Evolutionary conservation across 495 filamentous ascomycete species (phyloP), one percentile per base, ranked within the genome.

Genomic region (Tetracladium setigerum): DNA sequence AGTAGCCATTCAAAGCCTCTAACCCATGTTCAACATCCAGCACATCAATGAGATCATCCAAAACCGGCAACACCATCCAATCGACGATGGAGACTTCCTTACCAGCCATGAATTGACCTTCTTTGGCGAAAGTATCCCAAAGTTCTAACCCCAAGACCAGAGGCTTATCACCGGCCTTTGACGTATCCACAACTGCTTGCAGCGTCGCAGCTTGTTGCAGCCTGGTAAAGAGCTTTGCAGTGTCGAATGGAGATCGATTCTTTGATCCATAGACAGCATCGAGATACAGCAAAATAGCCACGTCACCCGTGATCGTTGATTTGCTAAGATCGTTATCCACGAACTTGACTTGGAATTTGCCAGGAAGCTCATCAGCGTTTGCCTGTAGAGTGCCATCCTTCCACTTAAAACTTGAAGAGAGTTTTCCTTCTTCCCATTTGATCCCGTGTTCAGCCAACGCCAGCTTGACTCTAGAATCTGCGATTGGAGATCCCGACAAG

Each of bases 61-160:
- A 62, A 9, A 86, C 71, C 0, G 86, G 85, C 82, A 82, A 89
- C 9, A 87, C 65, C 0, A 79, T 77, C 55, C 78, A 87, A 59
- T 91, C 86, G 9, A 79, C 83, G 13, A 86, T 68, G 2, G 73
- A 72, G 13, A 83, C 70, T 1, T 51, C 50, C 0, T 62, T 46
- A 0, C 81, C 83, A 13, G 76, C 74, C 5, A 86, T 74, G 51
- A 81, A 86, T 24, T 66, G 59, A 40, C 61, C 63, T 16, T 69
- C 68, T 4, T 59, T 52, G 2, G 77, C 61, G 42, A 63, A 61
- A 10, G 42, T 45, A 38, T 83, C 77, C 75, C 79, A 86, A 1
- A 60, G 42, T 0, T 59, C 49, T 12, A 82, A 41, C 4, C 58
- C 55, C 0, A 57, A 54, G 39, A 67, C 60, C 14, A 71, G 53